Evolutionary conservation across 1,139 yeast species (phyloP).

Genomic region (Magnusiomyces sp.): DNA sequence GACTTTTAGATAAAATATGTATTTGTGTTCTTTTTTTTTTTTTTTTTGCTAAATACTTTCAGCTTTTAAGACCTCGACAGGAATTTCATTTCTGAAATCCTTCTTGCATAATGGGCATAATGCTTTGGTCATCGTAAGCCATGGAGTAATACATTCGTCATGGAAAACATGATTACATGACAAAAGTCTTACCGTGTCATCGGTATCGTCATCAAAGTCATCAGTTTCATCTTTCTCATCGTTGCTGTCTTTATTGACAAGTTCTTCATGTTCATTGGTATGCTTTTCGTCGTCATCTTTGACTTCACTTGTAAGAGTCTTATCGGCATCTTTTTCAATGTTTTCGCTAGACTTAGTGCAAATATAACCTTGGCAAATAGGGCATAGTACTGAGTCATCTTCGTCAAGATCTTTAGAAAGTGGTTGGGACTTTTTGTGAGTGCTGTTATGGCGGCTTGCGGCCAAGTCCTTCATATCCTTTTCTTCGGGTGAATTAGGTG

Average conservation of each 20-base stretch:
- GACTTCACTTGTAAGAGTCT: background rate
- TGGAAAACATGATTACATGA: conserved; percentile 84
- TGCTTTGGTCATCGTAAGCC: conserved; percentile 69
- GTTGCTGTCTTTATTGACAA: background rate
- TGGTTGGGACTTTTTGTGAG: background rate
- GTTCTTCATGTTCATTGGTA: background rate
- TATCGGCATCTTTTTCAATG: background rate
- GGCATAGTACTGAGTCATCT: conserved; percentile 6
- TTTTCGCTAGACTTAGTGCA: background rate
- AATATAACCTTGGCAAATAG: conserved; percentile 5
- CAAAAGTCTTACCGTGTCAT: conserved; percentile 59
- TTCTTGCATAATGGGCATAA: conserved; percentile 78
- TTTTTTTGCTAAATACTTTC: conserved; percentile 1
- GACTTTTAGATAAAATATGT: background rate
- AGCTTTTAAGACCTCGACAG: conserved; percentile 4
- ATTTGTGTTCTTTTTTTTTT: background rate
- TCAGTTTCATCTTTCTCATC: background rate
- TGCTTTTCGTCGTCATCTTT: background rate
- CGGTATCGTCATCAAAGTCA: conserved; percentile 48
- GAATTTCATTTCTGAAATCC: conserved; percentile 20
- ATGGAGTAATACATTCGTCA: conserved; percentile 69
- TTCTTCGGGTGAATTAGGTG: background rate
- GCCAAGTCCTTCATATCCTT: background rate
- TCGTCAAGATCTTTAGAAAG: background rate
- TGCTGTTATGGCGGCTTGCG: background rate